phyloP scores from a whole-genome alignment of 495 filamentous ascomycete genomes.

The Delitschia confertaspora region DNA sequence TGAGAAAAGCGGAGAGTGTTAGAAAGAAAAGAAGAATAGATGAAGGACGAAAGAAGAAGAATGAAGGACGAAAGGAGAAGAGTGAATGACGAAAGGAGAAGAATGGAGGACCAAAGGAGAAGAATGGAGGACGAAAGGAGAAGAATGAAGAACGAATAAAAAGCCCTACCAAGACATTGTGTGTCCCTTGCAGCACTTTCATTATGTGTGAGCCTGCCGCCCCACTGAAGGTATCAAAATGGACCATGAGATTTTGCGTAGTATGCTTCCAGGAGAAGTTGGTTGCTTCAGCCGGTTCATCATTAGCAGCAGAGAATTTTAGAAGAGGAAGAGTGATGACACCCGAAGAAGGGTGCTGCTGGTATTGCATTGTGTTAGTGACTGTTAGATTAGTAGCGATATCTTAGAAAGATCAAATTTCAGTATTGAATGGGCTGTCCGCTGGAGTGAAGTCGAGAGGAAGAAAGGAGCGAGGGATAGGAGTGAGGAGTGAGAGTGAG shows the following conservation, averaged over 20 bases:
- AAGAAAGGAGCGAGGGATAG: too few species aligned
- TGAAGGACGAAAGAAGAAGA: neutral
- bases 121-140: neutral
- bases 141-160: too few species aligned
- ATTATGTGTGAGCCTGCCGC: constrained; percentile 26
- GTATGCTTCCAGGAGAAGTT: constrained; percentile 29
- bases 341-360: neutral
- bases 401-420: too few species aligned
- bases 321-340: constrained; percentile 14
- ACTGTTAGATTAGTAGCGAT: too few species aligned
- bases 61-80: too few species aligned
- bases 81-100: constrained; percentile 4
- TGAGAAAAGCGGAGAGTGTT: too few species aligned
- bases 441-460: too few species aligned
- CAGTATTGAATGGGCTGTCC: too few species aligned
- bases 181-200: constrained; percentile 35
- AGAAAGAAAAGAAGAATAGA: neutral
- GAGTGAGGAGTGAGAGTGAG: too few species aligned
- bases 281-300: constrained; percentile 8
- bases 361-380: constrained; percentile 8
- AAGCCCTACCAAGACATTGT: constrained; percentile 39
- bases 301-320: constrained; percentile 30
- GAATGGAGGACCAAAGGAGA: neutral
- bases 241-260: constrained; percentile 32
- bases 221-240: constrained; percentile 31